Evolutionary conservation across 2,329 filamentous ascomycete species (phyloP), one percentile per base, ranked within the genome.

Genomic region (Ophiocordyceps polyrhachis-furcata): DNA sequence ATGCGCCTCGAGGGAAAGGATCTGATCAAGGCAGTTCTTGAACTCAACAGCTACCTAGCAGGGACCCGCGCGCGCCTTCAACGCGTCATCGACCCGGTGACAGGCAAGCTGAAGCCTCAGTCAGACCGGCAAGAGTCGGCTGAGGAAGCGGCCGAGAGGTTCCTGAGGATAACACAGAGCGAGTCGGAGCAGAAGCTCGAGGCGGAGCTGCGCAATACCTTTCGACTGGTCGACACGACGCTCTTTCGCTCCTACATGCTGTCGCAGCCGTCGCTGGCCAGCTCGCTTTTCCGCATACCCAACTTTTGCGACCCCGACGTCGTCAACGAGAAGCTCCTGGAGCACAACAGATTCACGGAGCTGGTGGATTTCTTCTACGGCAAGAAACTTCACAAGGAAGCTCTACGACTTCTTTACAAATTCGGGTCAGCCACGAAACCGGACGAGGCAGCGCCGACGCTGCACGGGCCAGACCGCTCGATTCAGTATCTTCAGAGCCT

Each of bases 291-390:
- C 65, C 86, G 91, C 21, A 85, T 96, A 44, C 81, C 88, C 56
- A 98, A 98, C 59, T 96, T 95, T 58, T 96, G 91, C 60, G 89
- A 98, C 54, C 89, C 91, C 0, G 81, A 85, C 28, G 91, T 96
- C 3, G 89, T 98, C 20, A 91, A 94, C 57, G 84, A 94, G 60
- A 87, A 87, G 54, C 68, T 98, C 5, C 78, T 94, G 48, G 85
- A 94, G 58, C 85, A 81, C 38, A 83, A 83, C 47, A 78, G 88
- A 29, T 95, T 93, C 61, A 89, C 81, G 44, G 89, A 96, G 62
- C 68, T 98, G 2, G 87, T 98, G n/a, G 89, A 96, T 59, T 98
- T 98, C 58, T 79, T 96, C 52, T 86, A 93, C 55, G 91, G 91
- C 50, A 98, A 98, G 65, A 88, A 82, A 59, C 71, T 96, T 38